Evolutionary conservation across 163 green algal genomes (phyloP).

Genomic region (Picocystis sp.): DNA sequence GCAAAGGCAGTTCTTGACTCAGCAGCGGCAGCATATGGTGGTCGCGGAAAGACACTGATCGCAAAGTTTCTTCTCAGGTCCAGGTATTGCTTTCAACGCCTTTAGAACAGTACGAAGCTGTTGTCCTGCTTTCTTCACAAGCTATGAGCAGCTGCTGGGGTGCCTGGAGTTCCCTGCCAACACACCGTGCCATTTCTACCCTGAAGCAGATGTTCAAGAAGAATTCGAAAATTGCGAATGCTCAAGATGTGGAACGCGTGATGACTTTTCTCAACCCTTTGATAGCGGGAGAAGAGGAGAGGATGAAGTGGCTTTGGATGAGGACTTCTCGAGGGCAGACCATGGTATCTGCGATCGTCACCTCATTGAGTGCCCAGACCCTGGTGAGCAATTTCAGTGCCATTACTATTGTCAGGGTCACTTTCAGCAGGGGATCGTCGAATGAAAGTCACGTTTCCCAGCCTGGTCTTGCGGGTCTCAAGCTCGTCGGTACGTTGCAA

Average conservation of each 20-base stretch:
- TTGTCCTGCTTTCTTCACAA: conserved; percentile 10
- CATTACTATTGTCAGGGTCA: conserved; percentile 2
- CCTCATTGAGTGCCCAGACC: conserved; percentile 29
- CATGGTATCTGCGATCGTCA: conserved; percentile 75
- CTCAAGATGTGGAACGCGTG: conserved; percentile 48
- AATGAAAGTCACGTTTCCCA: conserved; percentile 48
- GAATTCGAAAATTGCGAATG: conserved; percentile 17
- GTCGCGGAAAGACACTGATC: conserved; percentile 22
- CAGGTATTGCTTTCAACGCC: conserved; percentile 54
- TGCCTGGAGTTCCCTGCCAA: background rate
- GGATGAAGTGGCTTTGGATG: conserved; percentile 9
- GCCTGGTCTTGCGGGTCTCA: conserved; percentile 47
- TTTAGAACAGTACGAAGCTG: conserved; percentile 43
- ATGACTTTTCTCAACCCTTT: conserved; percentile 54
- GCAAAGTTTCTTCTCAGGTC: conserved; percentile 51
- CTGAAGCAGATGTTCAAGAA: conserved; percentile 33
- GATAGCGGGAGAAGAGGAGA: conserved; percentile 35
- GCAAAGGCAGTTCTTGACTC: too few relatives aligned
- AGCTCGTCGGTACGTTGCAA: conserved; percentile 16
- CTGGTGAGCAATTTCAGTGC: conserved; percentile 28
- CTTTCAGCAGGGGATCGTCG: conserved; percentile 39
- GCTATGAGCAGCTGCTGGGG: conserved; percentile 1
- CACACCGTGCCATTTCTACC: conserved; percentile 57
- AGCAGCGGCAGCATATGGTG: too few relatives aligned
- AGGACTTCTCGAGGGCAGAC: conserved; percentile 66